Base-by-base conservation (phyloP, 371 early-diverging fungal genomes). In the Phascolomyces articulosus region DNA sequence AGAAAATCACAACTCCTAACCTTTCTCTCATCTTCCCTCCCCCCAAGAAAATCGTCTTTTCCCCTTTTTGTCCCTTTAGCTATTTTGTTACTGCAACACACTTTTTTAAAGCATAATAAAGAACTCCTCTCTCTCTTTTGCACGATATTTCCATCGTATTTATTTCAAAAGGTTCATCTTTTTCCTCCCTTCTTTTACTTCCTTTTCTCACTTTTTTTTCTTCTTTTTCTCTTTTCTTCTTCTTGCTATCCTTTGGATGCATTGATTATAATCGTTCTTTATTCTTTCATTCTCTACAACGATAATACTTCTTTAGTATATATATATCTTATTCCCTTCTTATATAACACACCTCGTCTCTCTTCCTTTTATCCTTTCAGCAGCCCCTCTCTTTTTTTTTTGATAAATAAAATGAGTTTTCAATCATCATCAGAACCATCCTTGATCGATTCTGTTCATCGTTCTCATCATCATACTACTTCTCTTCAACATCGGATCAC, bases 41-140 rank as follows among this genome's bases (percentile, higher is more conserved):
- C 58, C 58, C 58, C 58, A 38, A 26, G 23, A 38, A 38, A n/a
- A n/a, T n/a, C n/a, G n/a, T n/a, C n/a, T n/a, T n/a, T 13, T 59
- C 47, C 60, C 60, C 60, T 47, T 59, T 59, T 59, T 59, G 60
- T 59, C 24, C 60, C 60, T 59, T 26, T 40, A 59, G 60, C 38
- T 38, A 13, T 58, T 21, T 47, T 24, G 23, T 41, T 58, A 27
- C 44, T 41, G 6, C 44, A 15, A 44, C 44, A 13, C 8, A 44
- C 16, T 13, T n/a, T n/a, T n/a, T n/a, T n/a, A n/a, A n/a, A n/a
- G n/a, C n/a, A n/a, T n/a, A n/a, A 44, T n/a, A 24, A 21, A 24
- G 23, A 24, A 11, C 51, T 51, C 51, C 51, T 51, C 51, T 51
- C 51, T 51, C 51, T 23, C 23, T 23, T 51, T 40, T 23, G 57